Conservation (phyloP, 768 basidiomycete species). For the Russula dissimulans region DNA sequence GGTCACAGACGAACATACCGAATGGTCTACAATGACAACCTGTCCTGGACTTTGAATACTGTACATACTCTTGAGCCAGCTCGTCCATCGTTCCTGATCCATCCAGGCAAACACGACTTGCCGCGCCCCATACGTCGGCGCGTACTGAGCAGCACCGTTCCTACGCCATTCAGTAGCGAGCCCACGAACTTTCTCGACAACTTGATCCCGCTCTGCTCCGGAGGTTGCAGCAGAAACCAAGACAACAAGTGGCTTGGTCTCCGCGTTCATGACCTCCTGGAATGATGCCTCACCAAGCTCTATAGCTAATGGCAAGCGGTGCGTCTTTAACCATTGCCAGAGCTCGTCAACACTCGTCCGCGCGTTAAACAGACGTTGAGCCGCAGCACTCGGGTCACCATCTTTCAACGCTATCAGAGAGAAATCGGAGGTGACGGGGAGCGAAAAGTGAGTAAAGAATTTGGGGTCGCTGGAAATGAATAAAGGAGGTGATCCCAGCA, state of each 20-base stretch:
- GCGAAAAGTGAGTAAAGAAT: slow-evolving; percentile 28
- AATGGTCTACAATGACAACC: slow-evolving; percentile 75
- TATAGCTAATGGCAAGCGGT: slow-evolving; percentile 63
- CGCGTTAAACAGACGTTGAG: slow-evolving; percentile 30
- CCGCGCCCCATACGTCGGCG: slow-evolving; percentile 25
- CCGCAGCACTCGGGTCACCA: slow-evolving; percentile 41
- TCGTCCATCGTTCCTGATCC: slow-evolving; percentile 74
- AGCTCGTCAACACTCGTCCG: slow-evolving; percentile 11
- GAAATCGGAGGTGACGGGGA: slow-evolving; percentile 34
- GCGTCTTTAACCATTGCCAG: slow-evolving; percentile 46
- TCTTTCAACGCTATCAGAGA: slow-evolving; percentile 63
- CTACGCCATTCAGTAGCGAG: slow-evolving; percentile 55
- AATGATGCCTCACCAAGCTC: slow-evolving; percentile 77
- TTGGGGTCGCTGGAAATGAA: slow-evolving; percentile 31
- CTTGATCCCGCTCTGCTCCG: slow-evolving; percentile 28
- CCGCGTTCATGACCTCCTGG: slow-evolving; percentile 78
- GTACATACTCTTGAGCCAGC: slow-evolving; percentile 92
- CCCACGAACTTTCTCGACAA: slow-evolving; percentile 40
- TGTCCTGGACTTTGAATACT: slow-evolving; percentile 39
- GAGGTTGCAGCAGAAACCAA: slow-evolving; percentile 45
- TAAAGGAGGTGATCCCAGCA: slow-evolving; percentile 42
- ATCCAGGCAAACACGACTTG: slow-evolving; percentile 85
- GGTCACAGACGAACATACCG: slow-evolving; percentile 39
- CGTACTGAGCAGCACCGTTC: slow-evolving; percentile 26
- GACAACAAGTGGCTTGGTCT: slow-evolving; percentile 67